phyloP scores from a whole-genome alignment of 768 basidiomycete genomes.

The Trametes cinnabarina region DNA sequence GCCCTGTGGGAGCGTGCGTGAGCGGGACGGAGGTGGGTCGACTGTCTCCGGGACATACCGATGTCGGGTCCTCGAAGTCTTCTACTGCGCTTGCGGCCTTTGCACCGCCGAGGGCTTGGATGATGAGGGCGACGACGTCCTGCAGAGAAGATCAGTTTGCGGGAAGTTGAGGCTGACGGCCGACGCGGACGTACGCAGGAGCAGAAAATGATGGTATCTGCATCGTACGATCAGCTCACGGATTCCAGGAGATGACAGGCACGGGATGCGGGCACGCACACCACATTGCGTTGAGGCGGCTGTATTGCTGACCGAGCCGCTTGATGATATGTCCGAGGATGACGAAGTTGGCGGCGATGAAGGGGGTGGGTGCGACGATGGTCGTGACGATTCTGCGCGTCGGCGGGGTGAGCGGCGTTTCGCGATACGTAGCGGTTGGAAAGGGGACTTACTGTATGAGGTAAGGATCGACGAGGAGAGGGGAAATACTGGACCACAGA shows the following conservation, averaged over 20 bases:
- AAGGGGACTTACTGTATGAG: constrained; percentile 37
- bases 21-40: neutral
- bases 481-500: constrained; percentile 33
- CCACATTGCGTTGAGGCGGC: constrained; percentile 40
- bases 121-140: constrained; percentile 58
- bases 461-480: constrained; percentile 32
- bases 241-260: too few species aligned
- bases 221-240: neutral
- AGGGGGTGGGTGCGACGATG: constrained; percentile 56
- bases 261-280: constrained; percentile 34
- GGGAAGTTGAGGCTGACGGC: neutral
- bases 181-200: constrained; percentile 32
- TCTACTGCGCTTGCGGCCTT: constrained; percentile 36
- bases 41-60: constrained; percentile 5
- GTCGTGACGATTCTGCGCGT: constrained; percentile 44
- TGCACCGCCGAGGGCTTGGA: constrained; percentile 66
- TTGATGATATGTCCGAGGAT: constrained; percentile 50
- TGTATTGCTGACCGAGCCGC: constrained; percentile 45
- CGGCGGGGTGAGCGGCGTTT: neutral
- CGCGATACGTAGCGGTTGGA: neutral
- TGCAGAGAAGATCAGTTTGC: constrained; percentile 1
- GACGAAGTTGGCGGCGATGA: constrained; percentile 60
- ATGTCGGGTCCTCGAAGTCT: constrained; percentile 23
- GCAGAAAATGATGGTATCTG: constrained; percentile 45
- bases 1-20: neutral